A percentile compares a stretch with the other conserved stretches of the same genome.
phyloP scores from a whole-genome alignment of 78 protist genomes.

The Thecamonas trahens region DNA sequence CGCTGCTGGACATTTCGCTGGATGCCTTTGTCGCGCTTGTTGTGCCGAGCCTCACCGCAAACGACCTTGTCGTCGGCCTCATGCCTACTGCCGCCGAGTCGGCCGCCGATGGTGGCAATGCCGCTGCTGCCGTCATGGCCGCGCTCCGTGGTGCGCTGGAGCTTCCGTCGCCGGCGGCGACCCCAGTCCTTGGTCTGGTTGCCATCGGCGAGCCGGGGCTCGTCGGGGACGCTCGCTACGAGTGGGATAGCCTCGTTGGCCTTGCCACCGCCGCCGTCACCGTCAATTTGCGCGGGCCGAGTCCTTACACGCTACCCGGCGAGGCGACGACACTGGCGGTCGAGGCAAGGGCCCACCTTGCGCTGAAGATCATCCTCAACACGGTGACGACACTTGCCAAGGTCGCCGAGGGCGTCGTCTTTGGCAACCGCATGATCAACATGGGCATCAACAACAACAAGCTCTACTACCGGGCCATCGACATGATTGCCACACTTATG shows the following conservation, averaged over 20 bases:
- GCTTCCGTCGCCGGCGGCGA: not conserved
- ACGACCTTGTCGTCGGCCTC: conserved; percentile 28
- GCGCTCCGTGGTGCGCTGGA: not conserved
- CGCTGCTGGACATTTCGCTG: conserved; percentile 21
- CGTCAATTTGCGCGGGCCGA: too few species aligned
- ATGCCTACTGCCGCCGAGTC: not conserved
- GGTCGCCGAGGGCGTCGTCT: conserved; percentile 57
- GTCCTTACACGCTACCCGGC: too few species aligned
- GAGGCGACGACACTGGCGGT: too few species aligned
- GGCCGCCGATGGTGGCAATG: not conserved
- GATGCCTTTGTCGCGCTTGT: conserved; percentile 1
- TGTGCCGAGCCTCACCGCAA: conserved; percentile 1
- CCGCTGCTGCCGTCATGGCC: not conserved
- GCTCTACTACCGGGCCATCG: conserved; percentile 51
- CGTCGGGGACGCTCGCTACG: too few species aligned
- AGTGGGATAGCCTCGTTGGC: too few species aligned
- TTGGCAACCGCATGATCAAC: conserved; percentile 70
- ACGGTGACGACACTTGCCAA: conserved; percentile 71
- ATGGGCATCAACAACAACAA: conserved; percentile 65
- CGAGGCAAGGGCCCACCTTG: too few species aligned
- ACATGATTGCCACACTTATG: conserved; percentile 29
- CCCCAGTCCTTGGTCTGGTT: too few species aligned
- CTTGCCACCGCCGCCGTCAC: too few species aligned
- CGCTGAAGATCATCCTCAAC: conserved; percentile 56
- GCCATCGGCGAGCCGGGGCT: too few species aligned